Evolutionary conservation across 2,329 filamentous ascomycete species (phyloP), one percentile per base, ranked within the genome.

Genomic region (Paecilomyces niveus): DNA sequence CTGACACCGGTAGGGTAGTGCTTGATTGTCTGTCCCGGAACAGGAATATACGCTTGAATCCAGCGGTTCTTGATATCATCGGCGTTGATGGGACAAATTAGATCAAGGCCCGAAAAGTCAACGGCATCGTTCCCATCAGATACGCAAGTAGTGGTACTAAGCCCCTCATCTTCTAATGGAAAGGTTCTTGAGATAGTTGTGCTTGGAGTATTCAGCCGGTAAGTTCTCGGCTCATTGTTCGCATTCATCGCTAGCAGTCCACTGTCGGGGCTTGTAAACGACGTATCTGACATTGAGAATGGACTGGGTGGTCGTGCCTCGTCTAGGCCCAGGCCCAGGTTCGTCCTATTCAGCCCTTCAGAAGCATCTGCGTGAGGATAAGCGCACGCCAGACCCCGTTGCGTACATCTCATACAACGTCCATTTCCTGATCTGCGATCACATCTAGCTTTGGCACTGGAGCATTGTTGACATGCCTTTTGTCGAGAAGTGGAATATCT

Each of bases 21-120:
- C 58, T 82, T 82, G 32, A 70, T 57, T 3, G 62, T 70, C 54
- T 81, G 78, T 2, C 74, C 76, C 0, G 77, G 73, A 0, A 76
- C 58, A 0, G 80, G 79, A 4, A 82, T 74, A 35, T 76, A 81
- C 1, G 74, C 66, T 32, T 80, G 75, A 26, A 82, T 65, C 80
- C 80, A 83, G 10, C 80, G 78, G 49, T 78, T 80, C 11, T 71
- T 73, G 54, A 82, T 80, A 15, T 75, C 74, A 24, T 80, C 75
- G 0, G 73, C 74, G 53, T 80, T 73, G 61, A 82, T 80, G 1
- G 77, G 76, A 58, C 78, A 80, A 0, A 74, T 58, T 6, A 83
- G 70, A 11, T 75, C 69, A 6, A 68, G 59, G 5, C 29, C 35
- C 22, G 57, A 57, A 11, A 79, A 79, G 53, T 76, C 64, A 24